A percentile compares a stretch with the other conserved stretches of the same genome.
Conservation (phyloP, 768 basidiomycete genomes). For the Naganishia onofrii region DNA sequence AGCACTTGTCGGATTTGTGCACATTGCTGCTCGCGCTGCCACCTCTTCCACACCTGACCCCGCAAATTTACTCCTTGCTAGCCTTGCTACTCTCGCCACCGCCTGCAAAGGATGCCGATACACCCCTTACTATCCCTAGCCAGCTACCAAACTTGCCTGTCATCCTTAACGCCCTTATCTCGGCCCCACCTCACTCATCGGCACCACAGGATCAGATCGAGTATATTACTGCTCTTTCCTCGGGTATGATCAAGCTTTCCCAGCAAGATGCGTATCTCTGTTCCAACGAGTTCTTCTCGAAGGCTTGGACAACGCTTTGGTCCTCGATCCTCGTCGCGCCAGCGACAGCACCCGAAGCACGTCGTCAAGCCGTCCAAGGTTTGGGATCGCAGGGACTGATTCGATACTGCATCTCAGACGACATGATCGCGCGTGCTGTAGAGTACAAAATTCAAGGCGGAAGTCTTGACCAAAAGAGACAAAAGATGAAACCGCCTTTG, state of each 20-base stretch:
- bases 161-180: slow-evolving; percentile 48
- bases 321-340: slow-evolving; percentile 43
- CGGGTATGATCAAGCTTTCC: slow-evolving; percentile 49
- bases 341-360: slow-evolving; percentile 34
- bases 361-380: slow-evolving; percentile 46
- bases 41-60: slow-evolving; percentile 80
- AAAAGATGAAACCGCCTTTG: slow-evolving; percentile 58
- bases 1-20: slow-evolving; percentile 73
- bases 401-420: slow-evolving; percentile 67
- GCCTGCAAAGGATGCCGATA: slow-evolving; percentile 32
- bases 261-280: slow-evolving; percentile 40
- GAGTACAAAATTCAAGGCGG: slow-evolving; percentile 53
- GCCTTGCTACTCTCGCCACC: slow-evolving; percentile 67
- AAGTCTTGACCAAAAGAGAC: slow-evolving; percentile 56
- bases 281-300: slow-evolving; percentile 42
- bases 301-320: slow-evolving; percentile 49
- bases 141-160: slow-evolving; percentile 48
- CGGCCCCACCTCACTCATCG: slow-evolving; percentile 45
- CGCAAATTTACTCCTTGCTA: slow-evolving; percentile 80
- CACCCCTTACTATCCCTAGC: slow-evolving; percentile 19
- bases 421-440: slow-evolving; percentile 57
- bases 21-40: slow-evolving; percentile 74
- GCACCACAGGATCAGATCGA: slow-evolving; percentile 43
- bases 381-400: slow-evolving; percentile 54
- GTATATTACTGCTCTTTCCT: slow-evolving; percentile 48